These are phyloP conservation scores for Colletotrichum incanum DNA, from an alignment of 2,329 filamentous ascomycete species.

Conservation along the genomic window DNA sequence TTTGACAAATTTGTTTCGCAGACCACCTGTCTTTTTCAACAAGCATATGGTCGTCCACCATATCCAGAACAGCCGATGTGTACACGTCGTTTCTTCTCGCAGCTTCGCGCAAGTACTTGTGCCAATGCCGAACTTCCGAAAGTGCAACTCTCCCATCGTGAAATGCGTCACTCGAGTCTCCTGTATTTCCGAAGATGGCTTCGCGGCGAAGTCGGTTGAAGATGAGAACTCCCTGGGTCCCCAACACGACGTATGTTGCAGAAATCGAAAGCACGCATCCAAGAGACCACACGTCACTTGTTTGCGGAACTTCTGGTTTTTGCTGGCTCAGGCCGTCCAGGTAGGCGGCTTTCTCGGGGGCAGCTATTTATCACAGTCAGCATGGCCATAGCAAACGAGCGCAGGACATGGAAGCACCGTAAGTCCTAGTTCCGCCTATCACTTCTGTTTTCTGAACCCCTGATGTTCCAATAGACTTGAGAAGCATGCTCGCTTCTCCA, in stretches of 20 bases:
- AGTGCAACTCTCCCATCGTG: background rate
- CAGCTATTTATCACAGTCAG: background rate
- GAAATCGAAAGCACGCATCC: slow-evolving; percentile 57
- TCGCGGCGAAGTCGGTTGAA: slow-evolving; percentile 6
- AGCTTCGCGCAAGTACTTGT: slow-evolving; percentile 18
- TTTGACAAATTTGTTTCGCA: background rate
- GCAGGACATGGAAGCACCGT: slow-evolving; percentile 47
- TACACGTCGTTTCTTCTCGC: slow-evolving; percentile 44
- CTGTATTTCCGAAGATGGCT: background rate
- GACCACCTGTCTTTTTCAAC: slow-evolving; percentile 20
- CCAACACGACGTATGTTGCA: slow-evolving; percentile 56
- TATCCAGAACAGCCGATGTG: slow-evolving; percentile 45
- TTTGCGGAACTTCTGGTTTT: slow-evolving; percentile 47
- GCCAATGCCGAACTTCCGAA: background rate
- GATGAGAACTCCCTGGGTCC: slow-evolving; percentile 36
- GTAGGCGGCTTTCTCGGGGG: slow-evolving; percentile 13
- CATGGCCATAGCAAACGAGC: background rate
- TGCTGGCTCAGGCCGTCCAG: background rate
- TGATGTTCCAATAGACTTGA: background rate
- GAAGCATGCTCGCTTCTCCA: slow-evolving; percentile 49
- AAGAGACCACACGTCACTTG: slow-evolving; percentile 58
- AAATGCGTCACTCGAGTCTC: background rate
- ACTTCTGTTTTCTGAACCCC: background rate
- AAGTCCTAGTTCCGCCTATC: slow-evolving; percentile 53
- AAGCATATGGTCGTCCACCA: slow-evolving; percentile 48